A percentile compares a stretch with the other conserved stretches of the same genome.
Conservation (phyloP, 495 filamentous ascomycete genomes). For the Poronia punctata region DNA sequence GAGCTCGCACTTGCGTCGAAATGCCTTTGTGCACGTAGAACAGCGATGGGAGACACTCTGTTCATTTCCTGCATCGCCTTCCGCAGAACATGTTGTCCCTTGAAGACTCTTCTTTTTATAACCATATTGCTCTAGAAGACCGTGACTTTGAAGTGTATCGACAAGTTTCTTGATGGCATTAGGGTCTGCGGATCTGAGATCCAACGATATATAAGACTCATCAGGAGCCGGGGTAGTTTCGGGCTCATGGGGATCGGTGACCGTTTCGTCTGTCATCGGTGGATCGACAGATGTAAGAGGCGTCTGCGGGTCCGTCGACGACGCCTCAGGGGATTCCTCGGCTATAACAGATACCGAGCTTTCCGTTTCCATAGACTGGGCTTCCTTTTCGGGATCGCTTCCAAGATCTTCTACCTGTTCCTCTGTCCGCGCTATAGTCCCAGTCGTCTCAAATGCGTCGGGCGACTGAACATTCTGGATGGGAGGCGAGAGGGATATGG, state of each 20-base stretch:
- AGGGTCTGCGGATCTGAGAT: constrained; percentile 1
- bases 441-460: background rate
- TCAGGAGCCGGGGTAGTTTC: background rate
- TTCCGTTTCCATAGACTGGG: background rate
- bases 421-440: background rate
- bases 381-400: background rate
- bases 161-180: constrained; percentile 13
- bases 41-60: constrained; percentile 44
- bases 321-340: constrained; percentile 1
- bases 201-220: background rate
- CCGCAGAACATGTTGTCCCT: constrained; percentile 1
- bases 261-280: constrained; percentile 1
- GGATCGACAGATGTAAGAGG: background rate
- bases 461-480: background rate
- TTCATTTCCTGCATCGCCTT: background rate
- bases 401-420: background rate
- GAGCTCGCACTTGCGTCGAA: constrained; percentile 58
- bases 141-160: constrained; percentile 9
- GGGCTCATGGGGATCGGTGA: background rate
- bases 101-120: constrained; percentile 19
- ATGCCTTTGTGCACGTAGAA: constrained; percentile 47
- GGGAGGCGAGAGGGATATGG: background rate
- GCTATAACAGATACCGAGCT: background rate
- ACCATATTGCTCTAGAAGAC: constrained; percentile 26
- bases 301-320: background rate